Base-by-base conservation (phyloP, 2,329 filamentous ascomycete species). In the Trichoderma koningiopsis region DNA sequence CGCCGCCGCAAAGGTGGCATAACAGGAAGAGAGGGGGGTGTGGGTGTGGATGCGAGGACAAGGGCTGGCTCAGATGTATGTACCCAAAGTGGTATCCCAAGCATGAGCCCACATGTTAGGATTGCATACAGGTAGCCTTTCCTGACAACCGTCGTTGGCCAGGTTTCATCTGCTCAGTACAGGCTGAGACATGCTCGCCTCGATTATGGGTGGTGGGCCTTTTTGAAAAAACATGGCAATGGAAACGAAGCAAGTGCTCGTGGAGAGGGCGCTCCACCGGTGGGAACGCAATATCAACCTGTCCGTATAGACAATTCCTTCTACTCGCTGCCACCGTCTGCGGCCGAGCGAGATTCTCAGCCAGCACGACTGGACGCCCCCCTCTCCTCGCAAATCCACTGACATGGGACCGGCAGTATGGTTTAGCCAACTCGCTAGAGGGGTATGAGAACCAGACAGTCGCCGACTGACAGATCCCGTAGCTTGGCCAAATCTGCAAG, bases 111-210 rank as follows among this genome's bases (percentile, higher is more conserved):
- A 67, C 64, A 72, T 31, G 65, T 66, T 68, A 71, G 68, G 70
- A 75, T 75, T 69, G 70, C 71, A 69, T 71, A 35, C 33, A 35
- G 13, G 33, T 14, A 47, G n/a, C n/a, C 43, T 43, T 22, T 64
- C 49, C 65, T 60, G 47, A 27, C 47, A 49, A 37, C 43, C 62
- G 72, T 73, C 71, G 75, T 78, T 77, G 77, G 77, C 69, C 74
- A 72, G 75, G 73, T 76, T 77, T 77, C 75, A 74, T 73, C 70
- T 71, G 22, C 49, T 64, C 61, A 52, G 33, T 64, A 56, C 69
- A 71, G 73, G 74, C 74, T 78, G 76, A 78, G 77, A 78, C 76
- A 77, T 65, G 68, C 70, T 73, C 70, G 72, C 69, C 68, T 72
- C 71, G 69, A 64, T 71, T 62, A 68, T 65, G 52, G 70, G 43